A percentile compares a stretch with the other conserved stretches of the same genome.
Evolutionary conservation across 257 asterid species (phyloP).

Genomic region (Voacanga thouarsii): DNA sequence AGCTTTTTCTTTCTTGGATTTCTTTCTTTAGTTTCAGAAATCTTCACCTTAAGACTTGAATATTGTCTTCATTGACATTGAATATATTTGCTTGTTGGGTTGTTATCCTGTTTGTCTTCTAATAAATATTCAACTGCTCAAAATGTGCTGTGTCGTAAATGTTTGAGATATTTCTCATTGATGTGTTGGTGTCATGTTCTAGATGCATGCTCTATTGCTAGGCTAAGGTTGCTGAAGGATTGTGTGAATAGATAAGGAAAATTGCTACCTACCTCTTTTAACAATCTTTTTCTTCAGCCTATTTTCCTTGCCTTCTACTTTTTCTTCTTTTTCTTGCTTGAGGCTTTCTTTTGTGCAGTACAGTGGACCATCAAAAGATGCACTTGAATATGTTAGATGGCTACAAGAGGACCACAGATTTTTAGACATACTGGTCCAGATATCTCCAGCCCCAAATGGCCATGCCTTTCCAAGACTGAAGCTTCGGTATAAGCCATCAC

Average conservation of each 20-base stretch:
- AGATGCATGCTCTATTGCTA: neutral
- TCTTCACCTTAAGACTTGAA: neutral
- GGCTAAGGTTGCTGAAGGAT: neutral
- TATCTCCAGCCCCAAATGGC: constrained; percentile 63
- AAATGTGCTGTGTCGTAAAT: neutral
- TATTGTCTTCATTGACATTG: neutral
- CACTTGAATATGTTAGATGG: constrained; percentile 78
- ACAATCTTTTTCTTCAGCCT: neutral
- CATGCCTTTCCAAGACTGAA: constrained; percentile 91
- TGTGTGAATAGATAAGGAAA: neutral
- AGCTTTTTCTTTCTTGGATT: neutral
- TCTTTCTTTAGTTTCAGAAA: neutral
- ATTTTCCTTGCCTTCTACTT: neutral
- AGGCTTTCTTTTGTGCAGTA: constrained; percentile 59
- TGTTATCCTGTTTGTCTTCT: neutral
- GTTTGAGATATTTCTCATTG: neutral
- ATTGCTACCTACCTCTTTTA: neutral
- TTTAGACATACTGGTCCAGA: constrained; percentile 72
- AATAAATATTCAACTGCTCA: neutral
- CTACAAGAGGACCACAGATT: constrained; percentile 74
- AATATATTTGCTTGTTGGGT: neutral
- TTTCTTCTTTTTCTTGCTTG: constrained; percentile 5
- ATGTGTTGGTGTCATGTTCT: neutral
- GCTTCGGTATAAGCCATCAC: constrained; percentile 95
- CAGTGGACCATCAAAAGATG: constrained; percentile 92